Base-by-base conservation (phyloP, 176 grass and related monocot species). In the Phoenix roebelenii region DNA sequence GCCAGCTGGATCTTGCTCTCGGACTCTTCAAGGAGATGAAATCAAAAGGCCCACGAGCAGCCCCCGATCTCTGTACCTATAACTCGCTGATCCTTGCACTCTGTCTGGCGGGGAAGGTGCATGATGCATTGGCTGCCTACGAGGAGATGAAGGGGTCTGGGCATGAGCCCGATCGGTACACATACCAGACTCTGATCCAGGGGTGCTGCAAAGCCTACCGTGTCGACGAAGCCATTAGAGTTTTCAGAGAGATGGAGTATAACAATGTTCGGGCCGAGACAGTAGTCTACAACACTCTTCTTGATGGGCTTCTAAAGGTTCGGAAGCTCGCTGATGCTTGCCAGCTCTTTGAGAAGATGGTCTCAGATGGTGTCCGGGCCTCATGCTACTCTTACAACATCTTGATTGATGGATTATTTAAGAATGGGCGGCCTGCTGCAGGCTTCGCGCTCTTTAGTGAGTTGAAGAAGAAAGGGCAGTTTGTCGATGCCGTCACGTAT, bases 341-440 rank as follows among this genome's bases (percentile, higher is more conserved):
- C 12, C 55, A 72, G 0, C 77, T 96, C 25, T 96, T 96, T 12
- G 91, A 96, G 60, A 89, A 72, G 60, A 90, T 96, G 91, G 77
- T 82, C 55, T 74, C 65, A 2, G 83, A 90, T 67, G 91, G 86
- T 25, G 70, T 87, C 28, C 83, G 68, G 57, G 88, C 86, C 73
- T 87, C 86, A 0, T 82, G 73, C 0, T 85, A 66, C 71, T 90
- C 91, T 2, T 82, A 89, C 72, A 90, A 90, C 58, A 90, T 67
- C 3, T 69, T 96, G 16, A 96, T 96, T 0, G 80, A 96, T 57
- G 91, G 91, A 23, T 76, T 96, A 25, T 96, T 96, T 64, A 87
- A 82, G 72, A 96, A 96, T 3, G 73, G 80, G 5, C 74, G 83
- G 19, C 83, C 77, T 15, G 80, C 83, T 73, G 91, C 86, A 32